Evolutionary conservation across 2,329 filamentous ascomycete genomes (phyloP).

Genomic region (Chaetothyriales sp.): DNA sequence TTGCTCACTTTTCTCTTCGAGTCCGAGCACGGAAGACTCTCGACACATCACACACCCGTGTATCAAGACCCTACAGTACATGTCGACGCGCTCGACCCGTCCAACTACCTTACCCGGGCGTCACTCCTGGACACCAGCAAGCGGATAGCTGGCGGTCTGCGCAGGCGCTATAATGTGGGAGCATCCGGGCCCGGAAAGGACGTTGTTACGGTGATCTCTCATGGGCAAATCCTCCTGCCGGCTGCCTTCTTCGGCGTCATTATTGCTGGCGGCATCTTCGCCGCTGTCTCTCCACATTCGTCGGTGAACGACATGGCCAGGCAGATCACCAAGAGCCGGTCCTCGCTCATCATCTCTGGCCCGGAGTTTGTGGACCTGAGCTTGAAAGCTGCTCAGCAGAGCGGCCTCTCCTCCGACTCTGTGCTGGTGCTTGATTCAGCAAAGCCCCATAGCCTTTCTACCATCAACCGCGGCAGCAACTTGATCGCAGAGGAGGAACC

Average conservation of each 20-base stretch:
- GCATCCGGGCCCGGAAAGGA: conserved; percentile 34
- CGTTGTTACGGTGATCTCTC: conserved; percentile 42
- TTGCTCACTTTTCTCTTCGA: conserved; percentile 4
- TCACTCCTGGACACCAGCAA: conserved; percentile 35
- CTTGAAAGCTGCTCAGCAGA: conserved; percentile 35
- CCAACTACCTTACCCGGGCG: conserved; percentile 39
- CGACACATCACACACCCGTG: neutral
- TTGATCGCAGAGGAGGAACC: conserved; percentile 23
- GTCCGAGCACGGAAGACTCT: conserved; percentile 6
- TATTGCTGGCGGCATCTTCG: conserved; percentile 45
- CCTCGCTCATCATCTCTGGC: conserved; percentile 32
- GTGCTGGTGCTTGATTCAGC: conserved; percentile 38
- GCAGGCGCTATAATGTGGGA: conserved; percentile 40
- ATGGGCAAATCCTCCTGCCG: conserved; percentile 41
- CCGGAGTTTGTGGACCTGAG: conserved; percentile 34
- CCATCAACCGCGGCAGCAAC: conserved; percentile 19
- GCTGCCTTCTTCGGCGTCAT: conserved; percentile 42
- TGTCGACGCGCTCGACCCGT: conserved; percentile 41
- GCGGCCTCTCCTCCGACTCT: conserved; percentile 22
- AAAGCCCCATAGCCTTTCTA: conserved; percentile 22
- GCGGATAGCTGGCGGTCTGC: conserved; percentile 41
- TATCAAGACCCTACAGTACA: conserved; percentile 40
- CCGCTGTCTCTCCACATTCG: conserved; percentile 37
- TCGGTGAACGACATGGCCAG: conserved; percentile 38
- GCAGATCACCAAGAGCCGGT: conserved; percentile 30